Evolutionary conservation across 148 eudicot species (phyloP).

Genomic region (Camellia lanceoleosa): DNA sequence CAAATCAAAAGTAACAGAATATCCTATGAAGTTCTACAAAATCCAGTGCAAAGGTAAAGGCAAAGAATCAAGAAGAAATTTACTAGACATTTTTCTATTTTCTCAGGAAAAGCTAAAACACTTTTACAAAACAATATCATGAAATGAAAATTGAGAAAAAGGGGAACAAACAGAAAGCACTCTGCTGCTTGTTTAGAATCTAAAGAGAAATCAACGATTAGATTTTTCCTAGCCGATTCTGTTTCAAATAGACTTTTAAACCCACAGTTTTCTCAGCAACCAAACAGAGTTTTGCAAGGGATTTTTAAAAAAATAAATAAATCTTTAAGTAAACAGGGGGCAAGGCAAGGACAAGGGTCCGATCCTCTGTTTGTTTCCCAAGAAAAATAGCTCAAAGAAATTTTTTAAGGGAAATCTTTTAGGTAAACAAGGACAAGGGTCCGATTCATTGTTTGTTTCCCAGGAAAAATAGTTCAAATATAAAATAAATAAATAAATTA

Average conservation of each 20-base stretch:
- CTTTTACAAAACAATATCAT: background rate
- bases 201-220: background rate
- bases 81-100: background rate
- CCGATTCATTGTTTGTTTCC: background rate
- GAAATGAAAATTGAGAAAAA: background rate
- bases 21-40: background rate
- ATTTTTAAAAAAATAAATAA: background rate
- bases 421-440: background rate
- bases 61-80: background rate
- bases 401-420: background rate
- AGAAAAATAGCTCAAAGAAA: background rate
- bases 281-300: background rate
- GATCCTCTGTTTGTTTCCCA: background rate
- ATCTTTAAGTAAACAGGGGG: too few relatives aligned
- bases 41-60: background rate
- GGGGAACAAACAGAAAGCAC: background rate
- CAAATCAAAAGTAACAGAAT: constrained; percentile 1
- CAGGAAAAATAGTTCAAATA: background rate
- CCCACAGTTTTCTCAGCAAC: background rate
- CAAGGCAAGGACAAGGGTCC: background rate
- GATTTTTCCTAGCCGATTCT: background rate
- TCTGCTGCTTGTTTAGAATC: too few relatives aligned
- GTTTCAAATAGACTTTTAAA: background rate
- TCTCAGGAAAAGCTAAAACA: background rate
- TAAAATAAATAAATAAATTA: background rate